These are phyloP conservation scores for Phoma sp. DNA, from an alignment of 2,329 filamentous ascomycete genomes.

Conservation along the genomic window DNA sequence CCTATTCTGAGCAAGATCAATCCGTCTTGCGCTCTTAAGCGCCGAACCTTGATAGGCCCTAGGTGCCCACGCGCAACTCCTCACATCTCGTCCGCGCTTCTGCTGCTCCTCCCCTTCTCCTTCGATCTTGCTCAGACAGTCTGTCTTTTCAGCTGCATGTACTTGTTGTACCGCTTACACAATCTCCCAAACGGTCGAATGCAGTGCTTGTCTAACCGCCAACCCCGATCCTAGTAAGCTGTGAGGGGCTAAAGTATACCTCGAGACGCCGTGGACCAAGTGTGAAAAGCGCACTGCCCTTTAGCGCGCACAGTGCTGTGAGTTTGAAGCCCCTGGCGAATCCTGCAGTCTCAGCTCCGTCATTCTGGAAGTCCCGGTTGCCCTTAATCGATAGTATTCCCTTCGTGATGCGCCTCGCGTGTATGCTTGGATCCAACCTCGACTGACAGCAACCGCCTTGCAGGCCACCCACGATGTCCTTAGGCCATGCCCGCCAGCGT, in stretches of 20 bases:
- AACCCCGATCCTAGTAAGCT: conserved; percentile 45
- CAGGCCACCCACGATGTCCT: conserved; percentile 53
- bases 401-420: conserved; percentile 42
- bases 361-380: conserved; percentile 33
- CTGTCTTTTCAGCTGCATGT: conserved; percentile 46
- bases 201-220: conserved; percentile 48
- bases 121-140: conserved; percentile 33
- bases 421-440: conserved; percentile 26
- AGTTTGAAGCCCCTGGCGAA: conserved; percentile 44
- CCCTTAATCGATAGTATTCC: conserved; percentile 38
- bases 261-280: conserved; percentile 48
- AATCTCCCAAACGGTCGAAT: conserved; percentile 50
- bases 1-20: conserved; percentile 49
- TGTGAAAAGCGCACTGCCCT: conserved; percentile 40
- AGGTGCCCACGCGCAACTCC: conserved; percentile 39
- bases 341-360: conserved; percentile 34
- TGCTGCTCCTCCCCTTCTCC: conserved; percentile 37
- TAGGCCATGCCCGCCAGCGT: conserved; percentile 51
- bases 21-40: conserved; percentile 46
- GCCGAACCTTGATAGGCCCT: conserved; percentile 47
- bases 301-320: conserved; percentile 48
- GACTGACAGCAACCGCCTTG: conserved; percentile 39
- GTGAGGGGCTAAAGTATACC: conserved; percentile 50
- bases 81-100: conserved; percentile 41
- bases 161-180: conserved; percentile 30